Evolutionary conservation across 495 filamentous ascomycete species (phyloP), one percentile per base, ranked within the genome.

Genomic region (Venustampulla echinocandica): DNA sequence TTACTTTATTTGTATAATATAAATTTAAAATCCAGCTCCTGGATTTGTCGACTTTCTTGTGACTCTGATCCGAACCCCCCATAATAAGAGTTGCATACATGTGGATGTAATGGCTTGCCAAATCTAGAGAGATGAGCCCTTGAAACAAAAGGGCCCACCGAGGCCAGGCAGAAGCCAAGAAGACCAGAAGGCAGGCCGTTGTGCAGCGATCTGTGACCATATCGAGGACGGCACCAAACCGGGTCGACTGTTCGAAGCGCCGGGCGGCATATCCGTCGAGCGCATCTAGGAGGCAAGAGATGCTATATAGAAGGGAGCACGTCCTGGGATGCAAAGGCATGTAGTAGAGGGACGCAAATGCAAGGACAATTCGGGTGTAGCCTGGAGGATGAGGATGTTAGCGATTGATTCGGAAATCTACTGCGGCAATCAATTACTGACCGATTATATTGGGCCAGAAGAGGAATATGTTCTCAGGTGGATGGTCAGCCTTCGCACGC

Each of bases 191-290:
- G 62, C 90, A 97, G 19, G 88, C 77, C 7, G 92, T 97, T 7
- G 90, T 96, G 68, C 93, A 95, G 42, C 90, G 82, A 69, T 95
- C 86, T 14, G 87, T 92, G 43, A 96, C 87, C 92, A 98, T 98
- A 66, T 98, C 92, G 47, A 98, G 70, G 20, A 98, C 89, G 15
- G 90, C 92, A 44, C 92, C 92, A 62, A 96, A 98, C 38, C 82
- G 82, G 18, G 92, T 96, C 1, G 84, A 86, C 66, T 98, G 90
- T 47, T 92, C 71, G 59, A 87, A 92, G 56, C 79, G 73, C 22
- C 92, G 85, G 34, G 92, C 92, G 3, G 89, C 89, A 59, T 85
- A 82, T 45, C 92, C 92, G 59, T 98, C 92, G 42, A 97, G 72
- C 23, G 89, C 92, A 63, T 98, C 92, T 27, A 98, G 79, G 24